Evolutionary conservation across 495 filamentous ascomycete genomes (phyloP).

Genomic region (Barbatosphaeria neglecta): DNA sequence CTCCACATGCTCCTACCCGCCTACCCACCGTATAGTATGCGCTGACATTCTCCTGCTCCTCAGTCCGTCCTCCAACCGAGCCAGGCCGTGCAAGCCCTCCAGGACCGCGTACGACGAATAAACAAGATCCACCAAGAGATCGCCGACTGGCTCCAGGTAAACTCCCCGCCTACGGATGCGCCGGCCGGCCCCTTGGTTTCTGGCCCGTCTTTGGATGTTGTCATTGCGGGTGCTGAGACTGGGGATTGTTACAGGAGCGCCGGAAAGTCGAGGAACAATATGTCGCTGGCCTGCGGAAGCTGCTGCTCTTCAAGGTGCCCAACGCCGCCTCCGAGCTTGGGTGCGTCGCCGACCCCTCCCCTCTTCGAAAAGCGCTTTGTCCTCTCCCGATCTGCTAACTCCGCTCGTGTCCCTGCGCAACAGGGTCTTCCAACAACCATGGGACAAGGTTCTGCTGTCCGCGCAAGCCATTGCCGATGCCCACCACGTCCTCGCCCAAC

Average conservation of each 20-base stretch:
- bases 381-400: conserved; percentile 4
- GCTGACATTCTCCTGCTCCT: not conserved
- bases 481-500: conserved; percentile 69
- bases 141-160: conserved; percentile 94
- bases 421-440: conserved; percentile 85
- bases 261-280: conserved; percentile 88
- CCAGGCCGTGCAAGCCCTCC: conserved; percentile 74
- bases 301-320: conserved; percentile 60
- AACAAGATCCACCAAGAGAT: conserved; percentile 80
- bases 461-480: conserved; percentile 72
- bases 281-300: conserved; percentile 69
- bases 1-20: not conserved
- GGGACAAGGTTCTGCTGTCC: conserved; percentile 78
- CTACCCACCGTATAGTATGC: too few species aligned
- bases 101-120: conserved; percentile 81
- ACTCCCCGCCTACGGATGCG: conserved; percentile 4
- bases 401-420: conserved; percentile 1
- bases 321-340: conserved; percentile 68
- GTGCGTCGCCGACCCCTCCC: conserved; percentile 38
- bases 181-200: conserved; percentile 2
- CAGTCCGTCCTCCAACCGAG: conserved; percentile 74
- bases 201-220: not conserved
- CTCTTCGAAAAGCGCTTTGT: conserved; percentile 1
- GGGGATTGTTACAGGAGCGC: conserved; percentile 56
- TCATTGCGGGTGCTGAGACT: conserved; percentile 9